Conservation (phyloP, 352 stramenopile genomes). For the Pythium graminicola region DNA sequence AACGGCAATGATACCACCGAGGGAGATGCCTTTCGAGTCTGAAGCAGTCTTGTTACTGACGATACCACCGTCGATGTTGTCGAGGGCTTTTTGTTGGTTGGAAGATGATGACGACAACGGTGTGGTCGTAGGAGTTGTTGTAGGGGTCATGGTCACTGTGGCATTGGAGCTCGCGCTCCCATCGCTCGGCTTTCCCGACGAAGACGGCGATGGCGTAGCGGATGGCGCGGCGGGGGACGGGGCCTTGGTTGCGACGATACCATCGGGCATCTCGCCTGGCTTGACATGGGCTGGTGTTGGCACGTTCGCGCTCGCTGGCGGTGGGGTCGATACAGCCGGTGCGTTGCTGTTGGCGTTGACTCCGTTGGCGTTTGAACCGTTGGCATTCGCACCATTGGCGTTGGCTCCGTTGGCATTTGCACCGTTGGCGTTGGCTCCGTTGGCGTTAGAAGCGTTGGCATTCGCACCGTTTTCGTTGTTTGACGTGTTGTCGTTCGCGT, state of each 20-base stretch:
- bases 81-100: slow-evolving; percentile 30
- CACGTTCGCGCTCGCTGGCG: slow-evolving; percentile 9
- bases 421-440: not conserved
- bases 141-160: too few species aligned
- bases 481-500: not conserved
- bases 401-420: slow-evolving; percentile 7
- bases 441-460: not conserved
- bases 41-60: slow-evolving; percentile 10
- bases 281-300: slow-evolving; percentile 19
- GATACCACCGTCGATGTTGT: slow-evolving; percentile 29
- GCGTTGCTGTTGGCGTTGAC: not conserved
- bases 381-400: not conserved
- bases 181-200: slow-evolving; percentile 14
- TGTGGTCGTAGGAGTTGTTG: not conserved
- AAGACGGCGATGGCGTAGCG: slow-evolving; percentile 10
- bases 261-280: slow-evolving; percentile 5
- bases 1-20: slow-evolving; percentile 45
- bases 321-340: not conserved
- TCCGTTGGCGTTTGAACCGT: slow-evolving; percentile 14
- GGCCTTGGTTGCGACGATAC: not conserved
- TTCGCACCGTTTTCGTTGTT: slow-evolving; percentile 4
- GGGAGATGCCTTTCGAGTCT: slow-evolving; percentile 16
- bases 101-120: slow-evolving; percentile 3
- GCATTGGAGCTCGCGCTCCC: not conserved
- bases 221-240: not conserved